phyloP scores from a whole-genome alignment of 352 stramenopile species.

The Blastocystis sp. region DNA sequence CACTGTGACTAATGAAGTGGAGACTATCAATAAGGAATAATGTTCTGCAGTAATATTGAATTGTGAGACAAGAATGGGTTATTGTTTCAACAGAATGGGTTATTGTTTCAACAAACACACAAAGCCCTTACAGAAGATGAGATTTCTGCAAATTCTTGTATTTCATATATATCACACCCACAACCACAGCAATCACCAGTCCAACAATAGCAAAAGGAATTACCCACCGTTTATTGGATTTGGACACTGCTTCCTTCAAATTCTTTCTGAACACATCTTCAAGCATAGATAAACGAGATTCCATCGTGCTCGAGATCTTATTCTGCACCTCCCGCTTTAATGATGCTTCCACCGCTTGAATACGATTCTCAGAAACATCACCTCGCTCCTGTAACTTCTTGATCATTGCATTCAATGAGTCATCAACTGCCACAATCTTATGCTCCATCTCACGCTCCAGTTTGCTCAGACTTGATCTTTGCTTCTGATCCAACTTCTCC shows the following conservation, averaged over 20 bases:
- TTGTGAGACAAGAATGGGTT: not conserved
- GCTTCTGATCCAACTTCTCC: not conserved
- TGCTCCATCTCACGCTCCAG: slow-evolving; percentile 69
- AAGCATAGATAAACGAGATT: not conserved
- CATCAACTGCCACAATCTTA: slow-evolving; percentile 67
- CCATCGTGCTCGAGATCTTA: slow-evolving; percentile 5
- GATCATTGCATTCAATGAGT: slow-evolving; percentile 77
- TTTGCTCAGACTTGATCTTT: slow-evolving; percentile 47
- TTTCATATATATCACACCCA: slow-evolving; percentile 34
- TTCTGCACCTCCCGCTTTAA: slow-evolving; percentile 60
- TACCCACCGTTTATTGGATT: not conserved
- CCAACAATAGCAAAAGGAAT: slow-evolving; percentile 49
- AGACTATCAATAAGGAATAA: not conserved
- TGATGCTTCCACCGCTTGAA: slow-evolving; percentile 65
- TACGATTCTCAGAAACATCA: slow-evolving; percentile 66
- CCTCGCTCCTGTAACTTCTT: slow-evolving; percentile 71
- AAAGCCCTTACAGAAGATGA: slow-evolving; percentile 41
- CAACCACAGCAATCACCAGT: not conserved
- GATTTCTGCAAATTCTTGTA: slow-evolving; percentile 33
- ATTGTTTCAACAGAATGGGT: not conserved
- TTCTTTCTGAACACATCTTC: slow-evolving; percentile 18
- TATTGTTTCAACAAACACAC: not conserved
- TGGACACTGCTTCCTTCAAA: slow-evolving; percentile 34
- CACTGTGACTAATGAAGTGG: too few species aligned
- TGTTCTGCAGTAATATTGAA: not conserved